Evolutionary conservation across 371 early-diverging fungal genomes (phyloP), one percentile per base, ranked within the genome.

Genomic region (Mucor circinelloides): DNA sequence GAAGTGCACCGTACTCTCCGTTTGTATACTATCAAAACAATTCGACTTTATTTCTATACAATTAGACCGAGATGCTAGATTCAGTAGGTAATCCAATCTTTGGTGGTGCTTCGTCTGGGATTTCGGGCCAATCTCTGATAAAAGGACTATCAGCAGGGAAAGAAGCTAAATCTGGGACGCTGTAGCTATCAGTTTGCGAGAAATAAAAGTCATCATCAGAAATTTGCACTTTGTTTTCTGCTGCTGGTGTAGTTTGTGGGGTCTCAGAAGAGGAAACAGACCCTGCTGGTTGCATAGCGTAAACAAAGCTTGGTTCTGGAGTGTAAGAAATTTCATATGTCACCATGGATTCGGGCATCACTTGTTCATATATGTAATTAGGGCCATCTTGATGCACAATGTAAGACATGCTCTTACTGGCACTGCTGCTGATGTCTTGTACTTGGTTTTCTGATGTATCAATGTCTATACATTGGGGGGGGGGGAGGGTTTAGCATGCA

Each of bases 141-240:
- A 31, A 60, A n/a, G 60, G 60, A 30, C 40, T 38, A 27, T 40
- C 27, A 25, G 38, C 6, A 40, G 23, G 28, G 27, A 60, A n/a
- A 17, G 44, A 46, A 17, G 60, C 13, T 28, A 60, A 38, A 46
- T 60, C 48, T 2, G 60, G 60, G 0, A 42, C 12, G 2, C 2
- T 15, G 19, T 21, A 60, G 23, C 60, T 60, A 4, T 60, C 60
- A 2, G 60, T 42, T 60, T 40, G 60, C 15, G 40, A 60, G 27
- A 42, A 40, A 44, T 60, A 40, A 6, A 28, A 17, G 28, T 60
- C 31, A 15, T 8, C 44, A 27, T 34, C 7, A 8, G 55, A 63
- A 12, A 54, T 52, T 30, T 60, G 40, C 17, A 50, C 55, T 23
- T 34, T 56, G 21, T 58, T 34, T 23, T 50, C 25, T 21, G 1